A percentile compares a stretch with the other conserved stretches of the same genome.
Evolutionary conservation across 805 yeast genomes (phyloP).

Genomic region (Yamadazyma laniorum): DNA sequence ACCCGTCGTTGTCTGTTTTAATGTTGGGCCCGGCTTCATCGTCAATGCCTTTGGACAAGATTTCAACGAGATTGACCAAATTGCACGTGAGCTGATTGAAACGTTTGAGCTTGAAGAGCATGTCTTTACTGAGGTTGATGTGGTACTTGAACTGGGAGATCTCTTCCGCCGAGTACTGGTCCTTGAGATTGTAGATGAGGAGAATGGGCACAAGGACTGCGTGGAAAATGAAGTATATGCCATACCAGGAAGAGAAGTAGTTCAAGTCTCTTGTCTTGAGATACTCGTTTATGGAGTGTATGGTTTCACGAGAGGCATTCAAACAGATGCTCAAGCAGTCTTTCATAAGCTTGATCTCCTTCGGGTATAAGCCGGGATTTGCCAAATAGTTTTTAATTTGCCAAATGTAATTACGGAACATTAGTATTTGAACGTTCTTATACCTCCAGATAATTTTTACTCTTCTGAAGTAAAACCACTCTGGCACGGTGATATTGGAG

Average conservation of each 20-base stretch:
- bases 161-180: slow-evolving; percentile 1
- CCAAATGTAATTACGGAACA: slow-evolving; percentile 57
- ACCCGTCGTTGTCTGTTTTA: slow-evolving; percentile 1
- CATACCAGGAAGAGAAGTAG: slow-evolving; percentile 60
- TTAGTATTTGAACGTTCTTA: slow-evolving; percentile 51
- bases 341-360: slow-evolving; percentile 2
- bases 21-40: not conserved
- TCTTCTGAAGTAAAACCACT: slow-evolving; percentile 56
- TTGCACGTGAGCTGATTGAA: slow-evolving; percentile 8
- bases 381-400: slow-evolving; percentile 31
- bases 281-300: slow-evolving; percentile 46
- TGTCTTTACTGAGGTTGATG: slow-evolving; percentile 4
- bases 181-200: slow-evolving; percentile 4
- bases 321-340: slow-evolving; percentile 8
- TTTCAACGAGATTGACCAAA: slow-evolving; percentile 8
- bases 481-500: slow-evolving; percentile 26
- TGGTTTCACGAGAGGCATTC: slow-evolving; percentile 50
- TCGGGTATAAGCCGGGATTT: slow-evolving; percentile 6
- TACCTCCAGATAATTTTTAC: slow-evolving; percentile 58
- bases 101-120: not conserved
- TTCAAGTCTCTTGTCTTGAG: slow-evolving; percentile 28
- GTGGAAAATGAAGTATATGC: slow-evolving; percentile 61
- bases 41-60: slow-evolving; percentile 5
- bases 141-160: slow-evolving; percentile 3
- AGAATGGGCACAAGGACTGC: slow-evolving; percentile 56